A percentile compares a stretch with the other conserved stretches of the same genome.
Conservation (phyloP, 2,329 filamentous ascomycete species). For the Fusarium avenaceum region DNA sequence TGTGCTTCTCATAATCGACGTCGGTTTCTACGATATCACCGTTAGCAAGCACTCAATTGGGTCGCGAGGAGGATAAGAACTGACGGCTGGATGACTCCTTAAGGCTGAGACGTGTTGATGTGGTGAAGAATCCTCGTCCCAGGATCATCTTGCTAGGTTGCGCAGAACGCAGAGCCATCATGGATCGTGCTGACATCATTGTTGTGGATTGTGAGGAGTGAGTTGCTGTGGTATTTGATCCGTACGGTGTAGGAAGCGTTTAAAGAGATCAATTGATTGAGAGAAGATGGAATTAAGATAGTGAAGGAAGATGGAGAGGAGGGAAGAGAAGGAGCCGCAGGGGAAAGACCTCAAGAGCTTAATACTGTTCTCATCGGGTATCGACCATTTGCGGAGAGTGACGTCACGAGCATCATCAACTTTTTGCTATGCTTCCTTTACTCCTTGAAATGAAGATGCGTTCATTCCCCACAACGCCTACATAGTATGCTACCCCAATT, state of each 20-base stretch:
- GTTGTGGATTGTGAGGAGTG: neutral
- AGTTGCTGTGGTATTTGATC: neutral
- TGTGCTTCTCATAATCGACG: conserved; percentile 68
- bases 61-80: conserved; percentile 20
- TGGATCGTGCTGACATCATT: conserved; percentile 45
- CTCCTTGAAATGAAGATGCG: conserved; percentile 31
- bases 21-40: conserved; percentile 49
- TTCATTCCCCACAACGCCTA: conserved; percentile 28
- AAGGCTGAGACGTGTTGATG: conserved; percentile 49
- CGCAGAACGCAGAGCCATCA: conserved; percentile 46
- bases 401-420: conserved; percentile 44
- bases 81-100: conserved; percentile 57
- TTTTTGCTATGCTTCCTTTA: conserved; percentile 5
- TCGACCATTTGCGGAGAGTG: conserved; percentile 35
- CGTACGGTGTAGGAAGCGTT: neutral
- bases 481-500: conserved; percentile 15
- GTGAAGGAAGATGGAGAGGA: neutral
- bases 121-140: conserved; percentile 46
- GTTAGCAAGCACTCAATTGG: conserved; percentile 15
- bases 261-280: neutral
- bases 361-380: conserved; percentile 24
- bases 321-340: neutral
- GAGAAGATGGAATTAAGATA: conserved; percentile 1
- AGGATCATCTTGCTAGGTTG: conserved; percentile 41
- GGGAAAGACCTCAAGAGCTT: conserved; percentile 30